These are phyloP conservation scores for Taphrina pruni DNA, from an alignment of 1,139 yeast species.

Conservation along the genomic window DNA sequence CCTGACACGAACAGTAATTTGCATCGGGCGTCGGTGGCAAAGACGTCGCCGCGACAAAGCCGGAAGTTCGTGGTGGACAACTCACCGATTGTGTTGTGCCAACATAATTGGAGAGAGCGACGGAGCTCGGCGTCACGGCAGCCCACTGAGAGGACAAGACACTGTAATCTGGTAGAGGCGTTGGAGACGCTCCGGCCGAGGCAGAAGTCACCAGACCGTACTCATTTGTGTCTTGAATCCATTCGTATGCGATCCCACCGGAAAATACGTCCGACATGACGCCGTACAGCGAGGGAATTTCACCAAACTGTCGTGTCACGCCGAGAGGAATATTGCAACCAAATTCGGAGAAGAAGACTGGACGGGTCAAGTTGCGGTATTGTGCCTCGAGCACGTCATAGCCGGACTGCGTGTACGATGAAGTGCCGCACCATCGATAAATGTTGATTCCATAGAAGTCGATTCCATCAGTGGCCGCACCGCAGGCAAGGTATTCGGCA, in stretches of 20 bases:
- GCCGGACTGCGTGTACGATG: constrained; percentile 81
- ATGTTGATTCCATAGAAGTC: constrained; percentile 93
- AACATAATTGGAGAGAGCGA: constrained; percentile 58
- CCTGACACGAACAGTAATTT: constrained; percentile 64
- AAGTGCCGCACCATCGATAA: constrained; percentile 96
- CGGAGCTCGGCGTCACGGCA: constrained; percentile 54
- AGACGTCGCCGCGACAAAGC: constrained; percentile 56
- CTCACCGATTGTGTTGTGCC: constrained; percentile 47
- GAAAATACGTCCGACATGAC: constrained; percentile 82
- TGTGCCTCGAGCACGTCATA: constrained; percentile 75
- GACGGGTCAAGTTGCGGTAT: constrained; percentile 70
- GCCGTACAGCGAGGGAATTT: constrained; percentile 73
- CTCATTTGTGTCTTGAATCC: constrained; percentile 82
- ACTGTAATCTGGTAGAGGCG: constrained; percentile 61
- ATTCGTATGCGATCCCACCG: constrained; percentile 94
- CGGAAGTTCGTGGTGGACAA: constrained; percentile 52
- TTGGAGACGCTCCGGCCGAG: constrained; percentile 53
- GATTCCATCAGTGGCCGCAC: constrained; percentile 65
- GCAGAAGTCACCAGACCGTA: constrained; percentile 78
- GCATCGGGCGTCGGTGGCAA: constrained; percentile 65
- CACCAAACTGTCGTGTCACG: constrained; percentile 79
- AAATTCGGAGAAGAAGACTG: constrained; percentile 87
- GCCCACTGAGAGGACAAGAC: constrained; percentile 62
- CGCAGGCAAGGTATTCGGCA: constrained; percentile 82
- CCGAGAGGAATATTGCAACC: constrained; percentile 80